Evolutionary conservation across 345 rosid genomes (phyloP).

Genomic region (Eucalyptus cladocalyx): DNA sequence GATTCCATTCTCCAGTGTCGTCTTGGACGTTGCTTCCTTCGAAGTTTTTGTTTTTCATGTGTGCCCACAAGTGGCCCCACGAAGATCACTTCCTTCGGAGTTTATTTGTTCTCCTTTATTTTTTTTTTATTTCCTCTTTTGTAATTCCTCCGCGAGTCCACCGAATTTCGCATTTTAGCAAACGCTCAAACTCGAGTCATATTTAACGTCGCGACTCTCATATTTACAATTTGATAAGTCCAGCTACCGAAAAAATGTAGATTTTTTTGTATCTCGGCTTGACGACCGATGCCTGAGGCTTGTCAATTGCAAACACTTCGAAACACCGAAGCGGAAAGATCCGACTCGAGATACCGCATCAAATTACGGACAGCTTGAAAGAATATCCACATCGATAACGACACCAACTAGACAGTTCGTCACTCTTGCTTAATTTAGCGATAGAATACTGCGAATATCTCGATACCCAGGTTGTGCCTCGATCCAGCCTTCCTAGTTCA

Average conservation of each 20-base stretch:
- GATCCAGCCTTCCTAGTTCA: conserved; percentile 15
- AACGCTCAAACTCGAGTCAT: too few relatives aligned
- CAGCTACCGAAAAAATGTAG: background rate
- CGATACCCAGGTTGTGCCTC: background rate
- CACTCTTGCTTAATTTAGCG: background rate
- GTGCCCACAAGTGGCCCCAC: too few relatives aligned
- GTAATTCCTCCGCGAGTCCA: too few relatives aligned
- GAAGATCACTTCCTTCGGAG: too few relatives aligned
- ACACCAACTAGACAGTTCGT: background rate
- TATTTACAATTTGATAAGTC: background rate
- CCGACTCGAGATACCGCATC: background rate
- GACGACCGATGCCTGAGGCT: background rate
- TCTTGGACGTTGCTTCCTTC: too few relatives aligned
- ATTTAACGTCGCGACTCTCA: too few relatives aligned
- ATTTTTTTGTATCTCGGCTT: background rate
- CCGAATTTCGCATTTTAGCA: too few relatives aligned
- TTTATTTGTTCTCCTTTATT: too few relatives aligned
- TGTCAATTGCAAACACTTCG: background rate
- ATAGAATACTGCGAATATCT: background rate
- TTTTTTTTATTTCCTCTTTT: too few relatives aligned
- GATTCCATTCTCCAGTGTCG: too few relatives aligned
- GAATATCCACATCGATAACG: background rate
- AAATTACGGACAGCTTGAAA: background rate
- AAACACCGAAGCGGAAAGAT: background rate
- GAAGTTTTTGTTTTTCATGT: too few relatives aligned